Conservation (phyloP, 2,329 filamentous ascomycete species). For the Cryphonectria nitschkei region DNA sequence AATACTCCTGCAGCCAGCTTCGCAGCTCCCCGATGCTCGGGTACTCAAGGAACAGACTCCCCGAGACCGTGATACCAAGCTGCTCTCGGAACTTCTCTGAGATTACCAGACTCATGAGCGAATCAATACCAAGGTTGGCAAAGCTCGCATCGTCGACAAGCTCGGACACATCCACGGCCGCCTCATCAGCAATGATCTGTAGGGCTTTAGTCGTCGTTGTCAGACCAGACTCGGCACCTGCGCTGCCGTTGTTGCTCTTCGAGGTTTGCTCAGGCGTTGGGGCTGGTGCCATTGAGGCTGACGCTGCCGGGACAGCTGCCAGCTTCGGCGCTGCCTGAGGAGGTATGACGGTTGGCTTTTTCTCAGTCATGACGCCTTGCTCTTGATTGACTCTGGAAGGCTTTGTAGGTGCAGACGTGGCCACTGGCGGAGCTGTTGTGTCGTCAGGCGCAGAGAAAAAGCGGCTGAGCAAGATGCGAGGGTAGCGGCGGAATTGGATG, state of each 20-base stretch:
- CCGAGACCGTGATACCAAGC: constrained; percentile 35
- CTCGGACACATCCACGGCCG: constrained; percentile 59
- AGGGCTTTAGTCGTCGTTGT: constrained; percentile 33
- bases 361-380: not conserved
- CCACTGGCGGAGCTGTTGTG: not conserved
- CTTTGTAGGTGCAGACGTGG: not conserved
- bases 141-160: constrained; percentile 41
- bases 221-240: not conserved
- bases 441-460: constrained; percentile 45
- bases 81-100: constrained; percentile 40
- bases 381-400: not conserved
- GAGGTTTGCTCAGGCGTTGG: not conserved
- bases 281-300: not conserved
- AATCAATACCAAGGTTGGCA: constrained; percentile 43
- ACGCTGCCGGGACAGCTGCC: not conserved
- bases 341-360: not conserved
- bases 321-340: not conserved
- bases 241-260: not conserved
- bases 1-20: constrained; percentile 14
- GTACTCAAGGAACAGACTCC: constrained; percentile 41
- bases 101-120: constrained; percentile 41
- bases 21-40: constrained; percentile 27
- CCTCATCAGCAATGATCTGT: constrained; percentile 55
- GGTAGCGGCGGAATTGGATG: constrained; percentile 44
- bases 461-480: constrained; percentile 41